These are phyloP conservation scores for Sphaerulina populicola DNA, from an alignment of 2,329 filamentous ascomycete genomes.

Conservation along the genomic window DNA sequence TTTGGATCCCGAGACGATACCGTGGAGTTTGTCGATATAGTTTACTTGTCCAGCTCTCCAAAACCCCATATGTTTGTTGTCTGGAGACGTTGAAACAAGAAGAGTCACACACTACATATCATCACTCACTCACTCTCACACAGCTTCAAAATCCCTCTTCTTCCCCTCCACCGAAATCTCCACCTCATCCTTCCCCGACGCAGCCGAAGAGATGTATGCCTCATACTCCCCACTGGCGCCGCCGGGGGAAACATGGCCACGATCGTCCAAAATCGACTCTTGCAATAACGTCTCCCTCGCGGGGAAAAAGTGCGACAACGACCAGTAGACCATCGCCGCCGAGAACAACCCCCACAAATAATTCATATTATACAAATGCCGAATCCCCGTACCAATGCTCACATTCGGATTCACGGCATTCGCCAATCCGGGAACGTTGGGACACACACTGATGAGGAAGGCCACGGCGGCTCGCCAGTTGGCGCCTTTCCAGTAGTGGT, in stretches of 20 bases:
- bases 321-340: conserved; percentile 50
- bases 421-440: conserved; percentile 49
- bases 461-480: conserved; percentile 55
- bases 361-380: conserved; percentile 55
- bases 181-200: conserved; percentile 7
- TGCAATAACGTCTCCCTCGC: conserved; percentile 44
- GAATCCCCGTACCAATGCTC: conserved; percentile 41
- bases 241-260: background rate
- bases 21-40: conserved; percentile 20
- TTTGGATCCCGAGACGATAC: conserved; percentile 26
- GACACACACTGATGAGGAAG: conserved; percentile 50
- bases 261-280: conserved; percentile 22
- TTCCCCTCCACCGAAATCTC: conserved; percentile 10
- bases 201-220: conserved; percentile 1
- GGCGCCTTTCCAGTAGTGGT: conserved; percentile 45
- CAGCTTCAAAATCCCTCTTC: conserved; percentile 7
- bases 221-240: conserved; percentile 6
- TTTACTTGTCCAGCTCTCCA: too few relatives aligned
- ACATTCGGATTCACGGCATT: conserved; percentile 37
- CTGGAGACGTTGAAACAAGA: background rate
- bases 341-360: conserved; percentile 56
- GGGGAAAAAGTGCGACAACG: conserved; percentile 44
- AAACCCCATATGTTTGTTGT: background rate
- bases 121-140: too few relatives aligned
- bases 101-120: too few relatives aligned